Evolutionary conservation across 2,329 filamentous ascomycete species (phyloP).

Genomic region (Myriosclerotinia curreyana): DNA sequence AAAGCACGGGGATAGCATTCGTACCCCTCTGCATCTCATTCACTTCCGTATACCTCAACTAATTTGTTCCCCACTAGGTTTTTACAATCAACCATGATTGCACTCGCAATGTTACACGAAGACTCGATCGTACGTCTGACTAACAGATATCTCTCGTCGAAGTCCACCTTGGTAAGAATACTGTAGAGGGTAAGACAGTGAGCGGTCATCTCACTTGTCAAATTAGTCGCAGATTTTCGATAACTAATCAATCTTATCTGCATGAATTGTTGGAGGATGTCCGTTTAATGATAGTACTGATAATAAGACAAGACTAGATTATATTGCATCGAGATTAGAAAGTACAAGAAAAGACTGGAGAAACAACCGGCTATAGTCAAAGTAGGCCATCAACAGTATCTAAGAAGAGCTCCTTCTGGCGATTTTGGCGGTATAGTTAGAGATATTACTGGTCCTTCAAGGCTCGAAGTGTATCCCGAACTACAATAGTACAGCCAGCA

Average conservation of each 20-base stretch:
- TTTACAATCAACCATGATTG: too few species aligned
- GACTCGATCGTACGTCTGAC: fast-evolving
- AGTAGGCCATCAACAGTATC: too few species aligned
- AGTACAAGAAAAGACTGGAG: background rate
- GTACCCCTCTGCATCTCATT: background rate
- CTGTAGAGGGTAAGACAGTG: too few species aligned
- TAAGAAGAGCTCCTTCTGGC: too few species aligned
- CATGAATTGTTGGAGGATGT: too few species aligned
- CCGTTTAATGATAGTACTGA: too few species aligned
- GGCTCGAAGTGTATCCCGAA: background rate
- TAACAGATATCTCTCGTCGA: background rate
- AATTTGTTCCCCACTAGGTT: too few species aligned
- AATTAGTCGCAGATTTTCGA: background rate
- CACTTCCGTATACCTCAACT: background rate
- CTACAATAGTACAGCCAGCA: background rate
- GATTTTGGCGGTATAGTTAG: too few species aligned
- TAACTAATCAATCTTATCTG: background rate
- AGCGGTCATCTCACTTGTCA: too few species aligned
- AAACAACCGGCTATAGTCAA: background rate
- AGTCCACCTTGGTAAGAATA: too few species aligned
- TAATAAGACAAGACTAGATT: background rate
- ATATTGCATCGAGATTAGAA: too few species aligned
- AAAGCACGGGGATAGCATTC: background rate
- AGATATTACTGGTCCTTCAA: background rate
- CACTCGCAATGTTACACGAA: too few species aligned